phyloP scores from a whole-genome alignment of 768 basidiomycete species.

The Panus rudis region DNA sequence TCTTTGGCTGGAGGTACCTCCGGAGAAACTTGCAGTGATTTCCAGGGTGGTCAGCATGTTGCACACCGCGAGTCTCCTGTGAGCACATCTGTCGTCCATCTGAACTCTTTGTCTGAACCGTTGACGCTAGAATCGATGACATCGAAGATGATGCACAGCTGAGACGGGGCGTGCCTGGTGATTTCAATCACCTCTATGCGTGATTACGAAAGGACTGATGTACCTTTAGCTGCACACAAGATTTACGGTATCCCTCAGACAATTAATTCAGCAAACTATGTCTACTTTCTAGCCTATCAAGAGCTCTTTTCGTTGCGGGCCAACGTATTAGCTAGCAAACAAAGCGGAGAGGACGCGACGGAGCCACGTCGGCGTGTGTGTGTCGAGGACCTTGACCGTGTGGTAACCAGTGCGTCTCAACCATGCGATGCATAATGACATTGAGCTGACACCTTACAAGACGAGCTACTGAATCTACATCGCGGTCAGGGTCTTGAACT shows the following conservation, averaged over 20 bases:
- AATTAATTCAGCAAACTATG: slow-evolving; percentile 95
- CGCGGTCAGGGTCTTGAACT: slow-evolving; percentile 94
- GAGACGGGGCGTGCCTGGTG: slow-evolving; percentile 78
- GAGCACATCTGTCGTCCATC: slow-evolving; percentile 17
- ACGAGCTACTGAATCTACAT: slow-evolving; percentile 46
- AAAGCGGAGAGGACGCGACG: slow-evolving; percentile 5
- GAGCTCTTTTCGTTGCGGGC: slow-evolving; percentile 61
- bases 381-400: slow-evolving; percentile 48
- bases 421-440: neutral
- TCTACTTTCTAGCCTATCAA: slow-evolving; percentile 90
- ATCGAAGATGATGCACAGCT: slow-evolving; percentile 90
- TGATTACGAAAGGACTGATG: neutral
- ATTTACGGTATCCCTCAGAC: slow-evolving; percentile 97
- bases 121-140: slow-evolving; percentile 69
- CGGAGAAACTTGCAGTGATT: slow-evolving; percentile 64
- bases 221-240: slow-evolving; percentile 71
- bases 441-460: slow-evolving; percentile 8
- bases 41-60: slow-evolving; percentile 85
- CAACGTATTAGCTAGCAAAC: slow-evolving; percentile 7
- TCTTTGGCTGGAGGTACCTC: slow-evolving; percentile 78
- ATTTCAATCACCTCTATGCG: slow-evolving; percentile 5
- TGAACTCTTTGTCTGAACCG: neutral
- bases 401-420: slow-evolving; percentile 60
- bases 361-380: slow-evolving; percentile 18
- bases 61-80: slow-evolving; percentile 92